phyloP scores from a whole-genome alignment of 768 basidiomycete genomes.

The Lactarius quietus region DNA sequence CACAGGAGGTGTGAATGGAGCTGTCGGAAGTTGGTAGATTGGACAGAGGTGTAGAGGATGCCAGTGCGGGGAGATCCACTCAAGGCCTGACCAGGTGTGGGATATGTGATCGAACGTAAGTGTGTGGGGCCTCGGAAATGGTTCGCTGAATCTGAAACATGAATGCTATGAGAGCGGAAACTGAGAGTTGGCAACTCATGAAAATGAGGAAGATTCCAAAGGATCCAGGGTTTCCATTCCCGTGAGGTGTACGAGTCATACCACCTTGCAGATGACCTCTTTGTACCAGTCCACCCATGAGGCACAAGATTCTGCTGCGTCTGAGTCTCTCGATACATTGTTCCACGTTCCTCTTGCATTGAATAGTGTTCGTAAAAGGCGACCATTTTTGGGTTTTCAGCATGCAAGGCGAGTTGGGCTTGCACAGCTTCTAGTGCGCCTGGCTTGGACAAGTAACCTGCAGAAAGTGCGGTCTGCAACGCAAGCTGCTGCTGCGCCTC shows the following conservation, averaged over 20 bases:
- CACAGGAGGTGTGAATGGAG: slow-evolving; percentile 63
- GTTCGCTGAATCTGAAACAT: slow-evolving; percentile 24
- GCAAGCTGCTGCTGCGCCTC: slow-evolving; percentile 54
- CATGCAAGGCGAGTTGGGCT: slow-evolving; percentile 72
- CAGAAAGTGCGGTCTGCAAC: slow-evolving; percentile 46
- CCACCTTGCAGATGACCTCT: slow-evolving; percentile 60
- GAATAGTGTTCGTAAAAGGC: slow-evolving; percentile 78
- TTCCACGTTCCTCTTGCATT: slow-evolving; percentile 27
- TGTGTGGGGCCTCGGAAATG: slow-evolving; percentile 43
- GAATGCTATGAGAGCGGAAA: neutral
- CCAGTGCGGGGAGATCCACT: slow-evolving; percentile 57
- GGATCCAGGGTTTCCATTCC: slow-evolving; percentile 49
- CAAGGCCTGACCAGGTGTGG: slow-evolving; percentile 43
- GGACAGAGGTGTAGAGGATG: slow-evolving; percentile 71
- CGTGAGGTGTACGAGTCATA: slow-evolving; percentile 52
- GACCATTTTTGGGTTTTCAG: slow-evolving; percentile 74
- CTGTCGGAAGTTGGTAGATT: slow-evolving; percentile 62
- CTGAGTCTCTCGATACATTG: slow-evolving; percentile 25
- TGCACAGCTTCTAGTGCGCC: slow-evolving; percentile 57
- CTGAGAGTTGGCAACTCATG: slow-evolving; percentile 32
- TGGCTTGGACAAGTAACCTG: slow-evolving; percentile 47
- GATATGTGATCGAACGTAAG: slow-evolving; percentile 81
- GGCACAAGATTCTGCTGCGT: slow-evolving; percentile 41
- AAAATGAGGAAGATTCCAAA: slow-evolving; percentile 27
- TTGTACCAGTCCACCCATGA: slow-evolving; percentile 90